Percentiles rank a stretch among this genome's conserved stretches.
phyloP scores from a whole-genome alignment of 106 monocot genomes.

The Allium fistulosum region DNA sequence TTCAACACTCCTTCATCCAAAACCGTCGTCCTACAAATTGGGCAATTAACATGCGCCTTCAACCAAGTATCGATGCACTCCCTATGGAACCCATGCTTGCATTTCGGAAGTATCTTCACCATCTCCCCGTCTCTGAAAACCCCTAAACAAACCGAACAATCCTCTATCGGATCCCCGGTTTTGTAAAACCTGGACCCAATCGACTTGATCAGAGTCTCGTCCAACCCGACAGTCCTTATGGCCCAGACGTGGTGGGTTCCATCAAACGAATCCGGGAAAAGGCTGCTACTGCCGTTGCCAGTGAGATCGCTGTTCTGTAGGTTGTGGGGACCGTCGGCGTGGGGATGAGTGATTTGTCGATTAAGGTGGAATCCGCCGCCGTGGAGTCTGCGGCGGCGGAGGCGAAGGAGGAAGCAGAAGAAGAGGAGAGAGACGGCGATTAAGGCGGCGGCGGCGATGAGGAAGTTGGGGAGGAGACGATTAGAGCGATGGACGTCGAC shows the following conservation, averaged over 20 bases:
- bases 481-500: not conserved
- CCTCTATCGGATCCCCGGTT: conserved; percentile 22
- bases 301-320: not conserved
- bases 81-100: conserved; percentile 56
- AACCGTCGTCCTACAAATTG: conserved; percentile 78
- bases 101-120: conserved; percentile 55
- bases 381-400: conserved; percentile 9
- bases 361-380: not conserved
- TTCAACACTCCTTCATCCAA: conserved; percentile 12
- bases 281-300: conserved; percentile 7
- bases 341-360: not conserved
- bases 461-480: conserved; percentile 1
- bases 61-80: conserved; percentile 62
- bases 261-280: no score
- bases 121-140: conserved; percentile 53
- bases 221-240: conserved; percentile 75
- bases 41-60: conserved; percentile 60
- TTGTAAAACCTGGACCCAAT: conserved; percentile 48
- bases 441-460: conserved; percentile 14
- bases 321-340: conserved; percentile 2
- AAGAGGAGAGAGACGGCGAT: conserved; percentile 21
- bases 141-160: conserved; percentile 13
- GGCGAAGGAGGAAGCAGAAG: conserved; percentile 13
- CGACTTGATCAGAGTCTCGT: conserved; percentile 54
- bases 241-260: conserved; percentile 41